These are phyloP conservation scores for Furcasterigmium sp. DNA, from an alignment of 2,329 filamentous ascomycete genomes.

Conservation along the genomic window DNA sequence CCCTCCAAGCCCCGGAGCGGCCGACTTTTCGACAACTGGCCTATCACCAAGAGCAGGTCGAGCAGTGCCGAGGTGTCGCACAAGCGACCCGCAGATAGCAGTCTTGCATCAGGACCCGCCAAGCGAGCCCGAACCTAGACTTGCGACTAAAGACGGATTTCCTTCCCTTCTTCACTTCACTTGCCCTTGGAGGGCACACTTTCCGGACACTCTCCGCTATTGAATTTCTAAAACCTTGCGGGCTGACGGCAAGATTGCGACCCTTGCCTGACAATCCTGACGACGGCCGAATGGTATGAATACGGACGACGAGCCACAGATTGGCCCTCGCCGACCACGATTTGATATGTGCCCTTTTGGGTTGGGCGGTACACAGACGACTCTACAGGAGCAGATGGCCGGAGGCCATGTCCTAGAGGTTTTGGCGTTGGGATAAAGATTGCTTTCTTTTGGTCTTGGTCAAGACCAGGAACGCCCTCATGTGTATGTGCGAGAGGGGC, in stretches of 20 bases:
- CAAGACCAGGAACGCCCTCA: no score
- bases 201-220: conserved; percentile 1
- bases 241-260: no score
- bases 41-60: conserved; percentile 52
- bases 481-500: no score
- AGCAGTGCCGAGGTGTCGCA: not conserved
- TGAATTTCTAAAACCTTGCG: not conserved
- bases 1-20: conserved; percentile 33
- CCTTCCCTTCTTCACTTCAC: not conserved
- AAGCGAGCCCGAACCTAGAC: conserved; percentile 28
- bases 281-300: no score
- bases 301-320: no score
- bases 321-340: no score
- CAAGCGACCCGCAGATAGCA: conserved; percentile 5
- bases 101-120: conserved; percentile 19
- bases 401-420: no score
- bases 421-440: not conserved
- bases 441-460: not conserved
- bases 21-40: conserved; percentile 63
- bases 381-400: no score
- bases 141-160: not conserved
- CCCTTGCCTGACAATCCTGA: no score
- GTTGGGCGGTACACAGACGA: no score
- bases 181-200: not conserved
- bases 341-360: no score